Evolutionary conservation across 495 filamentous ascomycete genomes (phyloP), one percentile per base, ranked within the genome.

Genomic region (Pyronema domesticum): DNA sequence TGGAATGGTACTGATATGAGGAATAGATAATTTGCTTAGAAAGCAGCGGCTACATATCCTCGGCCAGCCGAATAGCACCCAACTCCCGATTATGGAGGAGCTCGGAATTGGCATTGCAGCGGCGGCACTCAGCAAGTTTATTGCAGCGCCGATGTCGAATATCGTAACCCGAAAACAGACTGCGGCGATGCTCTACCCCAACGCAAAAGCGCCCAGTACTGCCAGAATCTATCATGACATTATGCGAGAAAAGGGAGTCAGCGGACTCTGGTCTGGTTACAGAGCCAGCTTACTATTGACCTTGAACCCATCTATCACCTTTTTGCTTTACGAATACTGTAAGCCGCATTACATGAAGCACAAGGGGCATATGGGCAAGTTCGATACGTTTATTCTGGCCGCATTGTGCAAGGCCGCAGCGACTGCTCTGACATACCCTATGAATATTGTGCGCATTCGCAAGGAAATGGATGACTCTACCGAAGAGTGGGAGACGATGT

Each of bases 181-280:
- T 0, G 74, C 80, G 0, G 72, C 75, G 5, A 70, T 84, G 57
- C 44, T 73, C 5, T 63, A 64, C 46, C 62, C 62, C 0, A 39
- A 55, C 14, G 34, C 57, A 7, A 46, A 42, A 11, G 60, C 66
- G 11, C 57, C 65, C 0, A 75, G 69, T 15, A 75, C 80, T 2
- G 66, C 70, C 3, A 73, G 81, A 19, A 86, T 86, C 43, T 73
- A 81, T 14, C 65, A 68, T 2, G 70, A 76, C 37, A 89, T 95
- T 48, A 67, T 70, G 9, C 54, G 68, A 1, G 85, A 91, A 63
- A 82, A 84, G 60, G 89, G 88, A 0, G 50, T 89, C 7, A 60
- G 64, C 17, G 88, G 88, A 0, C 84, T 94, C 58, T 95, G 89
- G 89, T 84, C 86, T 0, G 89, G 89, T 3, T 95, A 95, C 68